A percentile compares a stretch with the other conserved stretches of the same genome.
Evolutionary conservation across 495 filamentous ascomycete genomes (phyloP).

Genomic region (Melanomma pulvis-pyrius): DNA sequence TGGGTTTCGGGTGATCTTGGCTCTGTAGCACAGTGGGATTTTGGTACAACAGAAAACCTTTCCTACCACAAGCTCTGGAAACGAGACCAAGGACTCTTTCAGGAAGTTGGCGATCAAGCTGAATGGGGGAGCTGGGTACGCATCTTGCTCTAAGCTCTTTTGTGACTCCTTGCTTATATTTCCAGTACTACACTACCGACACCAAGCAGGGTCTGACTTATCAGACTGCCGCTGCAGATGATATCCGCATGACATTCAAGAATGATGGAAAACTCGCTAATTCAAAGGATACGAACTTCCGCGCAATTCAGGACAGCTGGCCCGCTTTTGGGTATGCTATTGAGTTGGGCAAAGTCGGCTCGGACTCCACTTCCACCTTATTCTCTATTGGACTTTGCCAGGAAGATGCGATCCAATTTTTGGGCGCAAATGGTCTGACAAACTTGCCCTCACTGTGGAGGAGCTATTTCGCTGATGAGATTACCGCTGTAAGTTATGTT

Average conservation of each 20-base stretch:
- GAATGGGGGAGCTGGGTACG: constrained; percentile 82
- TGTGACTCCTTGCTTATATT: not conserved
- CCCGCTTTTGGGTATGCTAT: constrained; percentile 60
- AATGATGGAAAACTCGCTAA: constrained; percentile 45
- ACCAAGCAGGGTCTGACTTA: constrained; percentile 45
- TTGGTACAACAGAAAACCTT: constrained; percentile 49
- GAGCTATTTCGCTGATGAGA: constrained; percentile 54
- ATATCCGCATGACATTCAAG: constrained; percentile 51
- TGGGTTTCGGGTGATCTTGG: constrained; percentile 60
- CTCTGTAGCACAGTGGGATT: constrained; percentile 58
- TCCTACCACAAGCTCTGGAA: constrained; percentile 66
- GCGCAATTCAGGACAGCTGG: constrained; percentile 56
- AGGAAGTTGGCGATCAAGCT: constrained; percentile 71
- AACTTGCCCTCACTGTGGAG: constrained; percentile 58
- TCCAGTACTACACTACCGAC: constrained; percentile 61
- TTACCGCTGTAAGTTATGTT: constrained; percentile 63
- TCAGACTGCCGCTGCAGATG: constrained; percentile 54
- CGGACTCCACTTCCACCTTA: constrained; percentile 46
- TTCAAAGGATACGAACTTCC: constrained; percentile 54
- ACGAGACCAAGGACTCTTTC: constrained; percentile 64
- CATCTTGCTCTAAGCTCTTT: constrained; percentile 34
- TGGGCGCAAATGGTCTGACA: constrained; percentile 45
- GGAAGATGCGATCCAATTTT: constrained; percentile 57
- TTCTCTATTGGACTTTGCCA: constrained; percentile 61
- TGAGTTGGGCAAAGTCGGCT: constrained; percentile 53